These are phyloP conservation scores for Penicillium nordicum DNA, from an alignment of 2,329 filamentous ascomycete genomes.

Conservation along the genomic window DNA sequence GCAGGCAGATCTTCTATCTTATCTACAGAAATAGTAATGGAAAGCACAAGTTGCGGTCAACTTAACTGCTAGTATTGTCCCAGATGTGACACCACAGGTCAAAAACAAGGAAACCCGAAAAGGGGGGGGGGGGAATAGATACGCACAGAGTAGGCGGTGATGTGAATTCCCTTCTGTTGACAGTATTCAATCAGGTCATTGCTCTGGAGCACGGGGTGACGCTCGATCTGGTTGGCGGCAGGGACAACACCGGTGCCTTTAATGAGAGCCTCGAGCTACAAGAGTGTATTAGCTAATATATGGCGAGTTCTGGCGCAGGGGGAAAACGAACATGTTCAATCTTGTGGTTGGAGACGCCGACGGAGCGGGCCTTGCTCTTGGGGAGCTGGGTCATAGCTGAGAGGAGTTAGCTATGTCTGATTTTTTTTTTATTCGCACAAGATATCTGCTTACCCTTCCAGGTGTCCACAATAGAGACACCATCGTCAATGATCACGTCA, in stretches of 20 bases:
- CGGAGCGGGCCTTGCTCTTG: constrained; percentile 41
- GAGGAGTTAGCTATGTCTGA: neutral
- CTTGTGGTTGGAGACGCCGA: constrained; percentile 45
- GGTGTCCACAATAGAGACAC: constrained; percentile 41
- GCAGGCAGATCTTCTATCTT: neutral
- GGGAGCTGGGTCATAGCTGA: constrained; percentile 44
- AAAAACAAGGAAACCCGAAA: neutral
- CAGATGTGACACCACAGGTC: neutral
- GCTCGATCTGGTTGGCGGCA: constrained; percentile 66
- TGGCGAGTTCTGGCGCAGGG: neutral
- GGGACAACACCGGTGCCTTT: constrained; percentile 56
- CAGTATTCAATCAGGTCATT: constrained; percentile 56
- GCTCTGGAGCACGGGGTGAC: constrained; percentile 66
- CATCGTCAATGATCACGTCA: constrained; percentile 46
- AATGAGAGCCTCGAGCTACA: constrained; percentile 53
- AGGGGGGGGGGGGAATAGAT: neutral
- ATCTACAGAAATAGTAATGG: neutral
- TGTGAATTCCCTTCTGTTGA: constrained; percentile 55
- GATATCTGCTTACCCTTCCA: constrained; percentile 36
- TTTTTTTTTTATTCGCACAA: too few relatives aligned
- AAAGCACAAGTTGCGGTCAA: neutral
- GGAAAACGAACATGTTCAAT: constrained; percentile 31
- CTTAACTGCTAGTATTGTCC: neutral
- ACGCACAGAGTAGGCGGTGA: constrained; percentile 60
- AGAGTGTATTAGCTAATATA: neutral